Percentiles rank a stretch among this genome's conserved stretches.
These are phyloP conservation scores for Lachancea quebecensis DNA, from an alignment of 805 yeast species.

Conservation along the genomic window DNA sequence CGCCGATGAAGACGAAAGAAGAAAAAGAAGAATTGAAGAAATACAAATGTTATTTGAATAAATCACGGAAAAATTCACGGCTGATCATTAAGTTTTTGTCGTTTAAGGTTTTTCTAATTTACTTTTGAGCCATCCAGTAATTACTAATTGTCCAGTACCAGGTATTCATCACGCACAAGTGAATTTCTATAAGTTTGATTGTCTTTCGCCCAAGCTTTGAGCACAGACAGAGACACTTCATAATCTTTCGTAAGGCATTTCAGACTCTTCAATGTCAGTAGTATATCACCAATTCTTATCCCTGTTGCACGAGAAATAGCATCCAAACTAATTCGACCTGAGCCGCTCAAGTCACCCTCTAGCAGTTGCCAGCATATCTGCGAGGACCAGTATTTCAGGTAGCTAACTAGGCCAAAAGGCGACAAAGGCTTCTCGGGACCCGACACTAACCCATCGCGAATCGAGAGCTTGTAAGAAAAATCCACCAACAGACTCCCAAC, in stretches of 20 bases:
- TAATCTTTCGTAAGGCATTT: conserved; percentile 33
- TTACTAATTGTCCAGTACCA: conserved; percentile 20
- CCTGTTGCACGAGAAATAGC: conserved; percentile 53
- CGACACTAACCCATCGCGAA: conserved; percentile 54
- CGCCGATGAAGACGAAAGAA: conserved; percentile 66
- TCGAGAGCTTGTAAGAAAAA: conserved; percentile 72
- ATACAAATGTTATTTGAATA: conserved; percentile 57
- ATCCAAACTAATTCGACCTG: conserved; percentile 36
- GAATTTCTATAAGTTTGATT: conserved; percentile 8
- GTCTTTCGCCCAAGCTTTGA: conserved; percentile 16
- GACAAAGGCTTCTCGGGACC: conserved; percentile 93
- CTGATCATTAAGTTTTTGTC: not conserved
- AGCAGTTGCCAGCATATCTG: conserved; percentile 39
- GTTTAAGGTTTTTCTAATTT: not conserved
- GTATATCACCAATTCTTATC: conserved; percentile 54
- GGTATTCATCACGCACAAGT: conserved; percentile 21
- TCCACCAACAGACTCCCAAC: conserved; percentile 77
- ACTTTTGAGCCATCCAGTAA: not conserved
- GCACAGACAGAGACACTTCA: conserved; percentile 12
- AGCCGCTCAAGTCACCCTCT: conserved; percentile 34
- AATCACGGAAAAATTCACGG: not conserved
- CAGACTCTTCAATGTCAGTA: conserved; percentile 54
- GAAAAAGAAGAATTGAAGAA: conserved; percentile 64
- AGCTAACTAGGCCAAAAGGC: conserved; percentile 69
- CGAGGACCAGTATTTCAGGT: conserved; percentile 69